Base-by-base conservation (phyloP, 805 yeast species). In the Barnettozyma populi region DNA sequence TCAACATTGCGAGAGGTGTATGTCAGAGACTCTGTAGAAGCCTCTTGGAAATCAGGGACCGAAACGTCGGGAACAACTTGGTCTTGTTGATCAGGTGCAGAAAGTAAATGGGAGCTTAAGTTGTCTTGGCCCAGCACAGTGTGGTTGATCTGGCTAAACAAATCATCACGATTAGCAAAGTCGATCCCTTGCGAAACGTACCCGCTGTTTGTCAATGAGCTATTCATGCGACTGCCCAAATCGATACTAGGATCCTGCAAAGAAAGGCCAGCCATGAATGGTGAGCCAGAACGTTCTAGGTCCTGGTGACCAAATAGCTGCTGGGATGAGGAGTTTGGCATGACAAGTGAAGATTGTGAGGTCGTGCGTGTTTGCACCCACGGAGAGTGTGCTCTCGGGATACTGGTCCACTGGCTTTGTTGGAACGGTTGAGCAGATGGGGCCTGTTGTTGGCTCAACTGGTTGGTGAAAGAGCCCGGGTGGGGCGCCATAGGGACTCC, bases 71-170 rank as follows among this genome's bases (percentile, higher is more conserved):
- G 5, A 29, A 13, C 32, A 14, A 11, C 32, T 14, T 29, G n/a
- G 13, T 29, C 32, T 29, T 29, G 32, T 16, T 29, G 7, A 13
- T 29, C n/a, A 11, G n/a, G 16, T 3, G 14, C 32, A 3, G 32
- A 29, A 3, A 13, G 32, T 7, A 29, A 16, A 20, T 16, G 8
- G 27, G 27, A 13, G n/a, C 21, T 20, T 29, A 19, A 13, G 18
- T 23, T 23, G 27, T 20, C 27, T 37, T 35, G 37, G 35, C 68
- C 67, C 18, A 74, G 67, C 21, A 72, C 75, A 3, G 70, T 67
- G 19, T 66, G 59, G 31, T 70, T 73, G 36, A 73, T 57, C 21
- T 65, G 66, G 37, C 62, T 65, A 44, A 74, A 65, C n/a, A 69
- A 61, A 14, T 62, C 61, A 29, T 60, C 61, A 25, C 57, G 56